Evolutionary conservation across 306 rosid genomes (phyloP), one percentile per base, ranked within the genome.

Genomic region (Fragaria nilgerrensis): DNA sequence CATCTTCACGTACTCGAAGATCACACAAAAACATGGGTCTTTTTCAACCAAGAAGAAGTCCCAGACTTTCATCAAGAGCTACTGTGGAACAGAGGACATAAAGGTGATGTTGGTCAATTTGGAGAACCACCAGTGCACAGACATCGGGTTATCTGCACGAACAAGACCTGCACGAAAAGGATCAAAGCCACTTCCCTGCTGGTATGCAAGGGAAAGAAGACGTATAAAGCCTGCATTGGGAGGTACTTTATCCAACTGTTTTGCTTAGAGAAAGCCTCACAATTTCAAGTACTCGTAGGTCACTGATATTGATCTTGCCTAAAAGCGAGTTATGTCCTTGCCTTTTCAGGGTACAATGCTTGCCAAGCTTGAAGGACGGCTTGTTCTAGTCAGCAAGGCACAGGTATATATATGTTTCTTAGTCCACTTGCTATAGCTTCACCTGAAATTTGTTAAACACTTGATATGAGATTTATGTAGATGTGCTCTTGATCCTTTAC

Each of bases 321-420:
- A 32, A 32, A 32, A 63, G 19, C 0, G 22, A 61, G 32, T 15
- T 63, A 0, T 29, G 43, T 29, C 22, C 43, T 63, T 14, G 2
- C 22, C 15, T 10, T 23, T 29, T 29, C 59, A 56, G 75, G 75
- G n/a, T 39, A 7, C 2, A 16, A 62, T 75, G 2, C 29, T 25
- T 25, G 72, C 78, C 14, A 45, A 47, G 48, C 7, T 5, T n/a
- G 69, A 69, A 20, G 25, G 15, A 27, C 44, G 34, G 52, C 12
- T 11, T 1, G 14, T 77, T 69, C 45, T 70, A 7, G 36, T 77
- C 17, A 29, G 47, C 13, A 8, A 41, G 20, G 44, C 56, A 20
- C 70, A 45, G 81, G 81, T n/a, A n/a, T n/a, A n/a, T 77, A 69
- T 41, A 23, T 45, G 5, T 16, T 44, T 59, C 19, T n/a, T 32